Evolutionary conservation across 352 stramenopile genomes (phyloP), one percentile per base, ranked within the genome.

Genomic region (Phytopythium montanum): DNA sequence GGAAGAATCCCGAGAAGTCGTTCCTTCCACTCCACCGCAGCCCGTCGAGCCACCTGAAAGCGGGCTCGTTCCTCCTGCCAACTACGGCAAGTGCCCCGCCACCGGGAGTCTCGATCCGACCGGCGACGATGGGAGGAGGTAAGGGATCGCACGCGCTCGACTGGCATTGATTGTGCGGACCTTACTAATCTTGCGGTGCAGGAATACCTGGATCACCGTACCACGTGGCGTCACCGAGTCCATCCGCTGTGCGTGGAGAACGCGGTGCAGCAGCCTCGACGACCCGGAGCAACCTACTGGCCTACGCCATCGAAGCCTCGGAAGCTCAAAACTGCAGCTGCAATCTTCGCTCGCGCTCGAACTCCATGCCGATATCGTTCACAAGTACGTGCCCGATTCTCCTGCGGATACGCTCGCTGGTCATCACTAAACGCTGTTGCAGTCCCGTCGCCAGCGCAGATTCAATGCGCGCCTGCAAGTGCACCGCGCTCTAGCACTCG

Each of bases 311-410:
- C 1, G 51, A 44, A 28, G 21, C 34, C 3, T 34, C 23, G n/a
- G 8, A 33, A 16, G 51, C n/a, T 7, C 31, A 44, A 10, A 59
- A 73, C 21, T 74, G 73, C 5, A 59, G 42, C 21, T 29, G 65
- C 29, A 75, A 81, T 19, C 39, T 85, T 34, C 75, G 84, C 8
- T 78, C 76, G 14, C 73, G 84, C 2, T 94, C 84, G 29, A 92
- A 94, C 49, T 94, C 84, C 34, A 87, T 92, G 71, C 84, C 84
- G 0, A 70, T 91, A 8, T 72, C 70, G 1, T 73, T 76, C 48
- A 64, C 70, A 16, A 54, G 66, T 63, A 64, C 16, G 66, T 56
- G 19, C 5, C 19, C n/a, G 54, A 28, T 19, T 14, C 31, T 46
- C n/a, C 14, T 29, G 19, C 38, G 19, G n/a, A 13, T 54, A 9